Percentiles rank a stretch among this genome's conserved stretches.
Evolutionary conservation across 441 rosid genomes (phyloP).

Genomic region (Erodium trifolium): DNA sequence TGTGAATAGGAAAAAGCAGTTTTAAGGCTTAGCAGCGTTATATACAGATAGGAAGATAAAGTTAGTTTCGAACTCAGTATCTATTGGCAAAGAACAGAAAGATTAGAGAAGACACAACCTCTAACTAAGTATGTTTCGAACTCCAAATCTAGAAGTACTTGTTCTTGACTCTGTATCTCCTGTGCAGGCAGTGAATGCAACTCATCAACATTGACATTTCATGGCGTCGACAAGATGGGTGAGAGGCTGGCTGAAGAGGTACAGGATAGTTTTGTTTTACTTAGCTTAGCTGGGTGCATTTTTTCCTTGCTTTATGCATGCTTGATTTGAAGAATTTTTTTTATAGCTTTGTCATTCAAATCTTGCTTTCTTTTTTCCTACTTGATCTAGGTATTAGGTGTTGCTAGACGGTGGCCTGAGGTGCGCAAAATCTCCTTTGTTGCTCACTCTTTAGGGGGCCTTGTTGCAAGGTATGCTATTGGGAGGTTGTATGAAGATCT

Average conservation of each 20-base stretch:
- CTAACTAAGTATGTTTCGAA: background rate
- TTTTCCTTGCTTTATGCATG: background rate
- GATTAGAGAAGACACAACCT: background rate
- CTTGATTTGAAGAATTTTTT: background rate
- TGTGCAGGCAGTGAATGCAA: slow-evolving; percentile 80
- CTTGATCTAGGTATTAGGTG: slow-evolving; percentile 53
- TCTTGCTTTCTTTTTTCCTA: background rate
- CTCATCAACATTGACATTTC: slow-evolving; percentile 66
- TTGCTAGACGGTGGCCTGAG: slow-evolving; percentile 46
- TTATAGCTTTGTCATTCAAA: background rate
- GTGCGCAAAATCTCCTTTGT: slow-evolving; percentile 77
- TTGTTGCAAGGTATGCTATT: slow-evolving; percentile 86
- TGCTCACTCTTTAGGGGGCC: slow-evolving; percentile 93
- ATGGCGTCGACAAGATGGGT: slow-evolving; percentile 92
- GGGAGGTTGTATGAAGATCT: slow-evolving; percentile 59
- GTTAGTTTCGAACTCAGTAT: background rate
- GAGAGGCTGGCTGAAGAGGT: slow-evolving; percentile 91
- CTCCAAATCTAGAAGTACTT: background rate
- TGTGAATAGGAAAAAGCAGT: background rate
- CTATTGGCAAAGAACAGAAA: background rate
- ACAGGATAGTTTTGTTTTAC: slow-evolving; percentile 12
- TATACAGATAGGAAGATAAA: background rate
- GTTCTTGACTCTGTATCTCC: slow-evolving; percentile 1
- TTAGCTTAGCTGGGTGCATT: background rate
- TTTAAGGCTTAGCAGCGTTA: background rate